Base-by-base conservation (phyloP, 2,329 filamentous ascomycete genomes). In the Nothomitra cinnamomea region DNA sequence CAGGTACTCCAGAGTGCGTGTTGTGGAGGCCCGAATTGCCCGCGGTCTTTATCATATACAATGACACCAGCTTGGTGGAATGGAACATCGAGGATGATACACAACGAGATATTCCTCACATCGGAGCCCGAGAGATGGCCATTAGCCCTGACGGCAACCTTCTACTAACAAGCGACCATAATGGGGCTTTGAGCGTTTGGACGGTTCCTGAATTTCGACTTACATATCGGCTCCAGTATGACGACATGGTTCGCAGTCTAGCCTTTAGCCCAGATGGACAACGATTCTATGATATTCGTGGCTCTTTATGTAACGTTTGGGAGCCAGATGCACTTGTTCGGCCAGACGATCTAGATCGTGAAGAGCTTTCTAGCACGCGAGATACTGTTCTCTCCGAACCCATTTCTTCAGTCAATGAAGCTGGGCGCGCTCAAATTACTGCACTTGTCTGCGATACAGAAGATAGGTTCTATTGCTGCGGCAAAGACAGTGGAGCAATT, bases 301-400 rank as follows among this genome's bases (percentile, higher is more conserved):
- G 59, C 12, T 58, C 57, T 2, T 63, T 64, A 48, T 65, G 60
- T 42, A 58, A 62, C n/a, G 59, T 69, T 2, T 69, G 67, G 67
- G 65, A 64, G 5, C 66, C 66, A 13, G 55, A 61, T 2, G 62
- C 60, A 17, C 58, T 69, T 3, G 58, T 65, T 2, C 55, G 61
- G 38, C 48, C 48, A 17, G 22, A 51, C 48, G 48, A 51, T 10
- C 13, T 7, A 13, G 48, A 51, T 15, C 25, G 10, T 8, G 35
- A 21, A 35, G 48, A 51, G 21, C 13, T 21, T 3, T 43, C 41
- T 10, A 51, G 48, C 48, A 51, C 24, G 21, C 2, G 15, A 10
- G 25, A 19, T 2, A 38, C 35, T 15, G 21, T 21, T 17, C 7
- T 17, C 8, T 35, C 48, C 2, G 28, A 51, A 22, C 48, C 35